Conservation (phyloP, 257 asterid species). For the Avicennia marina region DNA sequence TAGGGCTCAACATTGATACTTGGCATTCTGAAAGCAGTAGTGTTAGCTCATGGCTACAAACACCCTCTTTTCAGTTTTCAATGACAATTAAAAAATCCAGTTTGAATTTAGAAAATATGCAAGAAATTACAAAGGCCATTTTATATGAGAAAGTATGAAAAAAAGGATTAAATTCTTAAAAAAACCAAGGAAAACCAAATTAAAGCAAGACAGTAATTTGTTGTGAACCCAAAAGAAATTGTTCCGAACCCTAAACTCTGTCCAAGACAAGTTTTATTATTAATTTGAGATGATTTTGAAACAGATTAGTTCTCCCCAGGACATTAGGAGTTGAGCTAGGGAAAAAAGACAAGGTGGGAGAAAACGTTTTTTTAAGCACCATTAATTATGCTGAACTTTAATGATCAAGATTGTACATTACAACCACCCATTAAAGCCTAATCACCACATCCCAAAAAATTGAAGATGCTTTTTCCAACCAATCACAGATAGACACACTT, state of each 20-base stretch:
- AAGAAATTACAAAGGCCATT: background rate
- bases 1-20: background rate
- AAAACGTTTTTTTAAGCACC: background rate
- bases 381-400: conserved; percentile 3
- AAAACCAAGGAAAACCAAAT: no score
- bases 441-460: background rate
- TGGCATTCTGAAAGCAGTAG: background rate
- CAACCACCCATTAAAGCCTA: conserved; percentile 13
- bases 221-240: no score
- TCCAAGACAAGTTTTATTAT: no score
- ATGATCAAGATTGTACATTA: conserved; percentile 15
- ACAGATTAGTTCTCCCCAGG: no score
- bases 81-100: background rate
- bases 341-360: background rate
- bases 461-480: background rate
- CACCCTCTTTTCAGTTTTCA: background rate
- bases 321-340: background rate
- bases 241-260: no score
- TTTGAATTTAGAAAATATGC: no score
- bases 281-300: no score
- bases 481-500: background rate
- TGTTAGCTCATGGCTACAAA: background rate
- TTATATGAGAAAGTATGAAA: background rate
- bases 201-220: no score
- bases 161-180: background rate